Evolutionary conservation across 768 basidiomycete genomes (phyloP).

Genomic region (Rhodotorula graminis): DNA sequence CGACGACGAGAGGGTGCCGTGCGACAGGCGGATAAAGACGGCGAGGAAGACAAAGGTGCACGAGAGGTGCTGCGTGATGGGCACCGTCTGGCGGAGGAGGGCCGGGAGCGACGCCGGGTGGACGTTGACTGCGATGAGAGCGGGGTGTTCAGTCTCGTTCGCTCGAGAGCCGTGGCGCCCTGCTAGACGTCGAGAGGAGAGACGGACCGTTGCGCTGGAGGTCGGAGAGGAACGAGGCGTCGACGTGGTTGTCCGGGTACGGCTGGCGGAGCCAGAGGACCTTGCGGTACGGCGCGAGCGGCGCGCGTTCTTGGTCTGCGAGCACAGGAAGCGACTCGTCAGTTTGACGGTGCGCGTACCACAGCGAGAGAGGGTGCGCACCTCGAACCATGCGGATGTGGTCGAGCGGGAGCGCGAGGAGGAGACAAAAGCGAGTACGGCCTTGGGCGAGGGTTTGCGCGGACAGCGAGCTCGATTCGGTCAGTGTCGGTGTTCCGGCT

Average conservation of each 20-base stretch:
- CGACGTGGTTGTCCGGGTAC: constrained; percentile 77
- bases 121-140: constrained; percentile 63
- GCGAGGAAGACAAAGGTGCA: constrained; percentile 75
- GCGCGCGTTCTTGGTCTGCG: not conserved
- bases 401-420: no score
- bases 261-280: constrained; percentile 52
- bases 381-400: no score
- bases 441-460: no score
- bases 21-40: constrained; percentile 68
- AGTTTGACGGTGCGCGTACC: not conserved
- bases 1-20: constrained; percentile 62
- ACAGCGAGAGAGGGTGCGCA: no score
- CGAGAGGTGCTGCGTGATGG: constrained; percentile 78
- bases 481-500: no score
- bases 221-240: constrained; percentile 69
- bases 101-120: constrained; percentile 63
- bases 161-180: not conserved
- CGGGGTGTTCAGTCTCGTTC: not conserved
- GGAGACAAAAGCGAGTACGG: no score
- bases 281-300: constrained; percentile 38
- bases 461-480: no score
- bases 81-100: constrained; percentile 43
- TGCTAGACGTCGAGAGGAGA: constrained; percentile 14
- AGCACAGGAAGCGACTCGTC: no score
- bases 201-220: constrained; percentile 66